Base-by-base conservation (phyloP, 352 stramenopile species). In the Plasmopara muralis region DNA sequence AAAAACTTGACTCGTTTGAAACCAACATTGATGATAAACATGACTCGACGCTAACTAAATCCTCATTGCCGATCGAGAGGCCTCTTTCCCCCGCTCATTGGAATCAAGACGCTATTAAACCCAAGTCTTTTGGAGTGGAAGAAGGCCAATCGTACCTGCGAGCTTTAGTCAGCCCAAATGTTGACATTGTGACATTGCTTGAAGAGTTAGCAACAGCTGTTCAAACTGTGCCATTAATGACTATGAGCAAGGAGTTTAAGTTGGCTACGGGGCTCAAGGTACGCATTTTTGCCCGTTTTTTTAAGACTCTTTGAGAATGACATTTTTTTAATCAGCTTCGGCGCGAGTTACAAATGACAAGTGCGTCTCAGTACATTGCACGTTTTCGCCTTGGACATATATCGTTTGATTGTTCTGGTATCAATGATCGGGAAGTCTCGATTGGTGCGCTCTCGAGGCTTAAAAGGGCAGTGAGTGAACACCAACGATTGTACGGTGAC, bases 221-320 rank as follows among this genome's bases (percentile, higher is more conserved):
- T n/a, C 60, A 67, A 57, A 63, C 42, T 18, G 55, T 64, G 9
- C 39, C 72, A 10, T 46, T 86, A 9, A 60, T 65, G 10, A 74
- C 55, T 2, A 83, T 85, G 66, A 87, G 70, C 49, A 70, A 68
- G 20, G 77, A 92, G 34, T 80, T 92, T 39, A 61, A 62, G 14
- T 50, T 92, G 18, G 60, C 67, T 10, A 45, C 52, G 16, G 72
- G 66, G 20, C 70, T 92, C 34, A 72, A 66, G 72, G 81, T 91
- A 57, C 35, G 37, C 29, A 37, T 20, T 28, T 47, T 50, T 18
- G 47, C 6, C 1, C 40, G 20, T 51, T 28, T 38, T 9, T 6
- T 12, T n/a, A n/a, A 13, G 14, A 38, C n/a, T 42, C 28, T 25
- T 34, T 47, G n/a, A 40, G 6, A 35, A 28, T 68, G 35, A 64